Conservation (phyloP, 768 basidiomycete species). For the Chiua virens region DNA sequence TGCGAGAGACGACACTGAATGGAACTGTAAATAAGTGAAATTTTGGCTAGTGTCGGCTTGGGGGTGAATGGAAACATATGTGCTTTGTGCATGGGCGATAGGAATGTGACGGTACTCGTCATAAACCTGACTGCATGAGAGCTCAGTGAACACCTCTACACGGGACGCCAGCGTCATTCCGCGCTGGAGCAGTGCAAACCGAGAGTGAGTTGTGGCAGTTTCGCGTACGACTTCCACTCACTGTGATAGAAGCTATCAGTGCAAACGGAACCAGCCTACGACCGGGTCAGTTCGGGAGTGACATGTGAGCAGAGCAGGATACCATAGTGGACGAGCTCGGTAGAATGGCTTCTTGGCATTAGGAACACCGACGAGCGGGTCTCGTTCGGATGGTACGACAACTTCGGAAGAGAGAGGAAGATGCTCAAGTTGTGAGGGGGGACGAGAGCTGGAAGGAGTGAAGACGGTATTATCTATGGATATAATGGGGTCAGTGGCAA, state of each 20-base stretch:
- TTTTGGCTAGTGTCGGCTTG: conserved; percentile 5
- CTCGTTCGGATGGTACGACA: conserved; percentile 30
- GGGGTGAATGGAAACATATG: conserved; percentile 2
- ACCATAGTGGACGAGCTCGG: conserved; percentile 51
- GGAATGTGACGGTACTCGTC: conserved; percentile 41
- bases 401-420: conserved; percentile 9
- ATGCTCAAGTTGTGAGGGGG: conserved; percentile 20
- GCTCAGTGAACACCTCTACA: conserved; percentile 76
- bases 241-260: conserved; percentile 63
- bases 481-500: conserved; percentile 34
- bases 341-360: conserved; percentile 46
- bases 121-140: conserved; percentile 65
- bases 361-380: conserved; percentile 31
- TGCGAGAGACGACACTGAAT: background rate
- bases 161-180: conserved; percentile 79
- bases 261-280: conserved; percentile 73
- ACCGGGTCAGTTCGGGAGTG: conserved; percentile 6
- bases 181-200: conserved; percentile 46
- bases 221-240: conserved; percentile 31
- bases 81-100: background rate
- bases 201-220: background rate
- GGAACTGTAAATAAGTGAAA: conserved; percentile 12
- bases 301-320: conserved; percentile 1
- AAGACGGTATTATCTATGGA: conserved; percentile 33
- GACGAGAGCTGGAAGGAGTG: conserved; percentile 20